Evolutionary conservation across 1,139 yeast genomes (phyloP), one percentile per base, ranked within the genome.

Genomic region (Hemisphaericaspora xylanilytica): DNA sequence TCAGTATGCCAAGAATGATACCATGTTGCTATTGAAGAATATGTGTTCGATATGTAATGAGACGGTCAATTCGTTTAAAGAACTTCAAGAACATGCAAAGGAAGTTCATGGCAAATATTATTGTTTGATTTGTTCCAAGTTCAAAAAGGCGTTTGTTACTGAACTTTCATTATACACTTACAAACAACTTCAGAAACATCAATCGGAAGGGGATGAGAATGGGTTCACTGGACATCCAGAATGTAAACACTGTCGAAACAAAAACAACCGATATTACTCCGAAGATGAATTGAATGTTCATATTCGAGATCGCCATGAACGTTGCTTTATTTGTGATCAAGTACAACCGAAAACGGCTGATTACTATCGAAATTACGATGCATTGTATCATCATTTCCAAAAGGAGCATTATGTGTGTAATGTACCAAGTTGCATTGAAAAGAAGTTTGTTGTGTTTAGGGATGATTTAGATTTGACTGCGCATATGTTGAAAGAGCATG

Each of bases 211-310:
- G 33, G 81, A 75, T 42, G 74, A 71, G 33, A 61, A 65, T 14
- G 97, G 97, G 3, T 90, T 90, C 58, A 69, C 64, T 9, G 97
- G 97, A 0, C 99, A 92, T 56, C 97, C 97, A 0, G 73, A 75
- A 48, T 92, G 99, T 70, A 79, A 78, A 48, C 87, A 87, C 58
- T 92, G 98, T 61, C 65, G 75, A 4, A 79, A 80, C 1, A 73
- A 69, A 48, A 35, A 35, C 28, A 35, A 35, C 14, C 63, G 95
- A 42, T 90, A 87, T 57, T 92, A 92, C 57, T 88, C 96, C 0
- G 89, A 81, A 39, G 97, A 92, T 56, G 97, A 90, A 57, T 70
- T 89, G 50, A 80, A 78, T 51, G 63, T 81, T 29, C 99, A 92
- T 59, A 75, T 92, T 63, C 72, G 96, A 50, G 87, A 87, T 45